Evolutionary conservation across 257 asterid species (phyloP), one percentile per base, ranked within the genome.

Genomic region (Cruciata laevipes): DNA sequence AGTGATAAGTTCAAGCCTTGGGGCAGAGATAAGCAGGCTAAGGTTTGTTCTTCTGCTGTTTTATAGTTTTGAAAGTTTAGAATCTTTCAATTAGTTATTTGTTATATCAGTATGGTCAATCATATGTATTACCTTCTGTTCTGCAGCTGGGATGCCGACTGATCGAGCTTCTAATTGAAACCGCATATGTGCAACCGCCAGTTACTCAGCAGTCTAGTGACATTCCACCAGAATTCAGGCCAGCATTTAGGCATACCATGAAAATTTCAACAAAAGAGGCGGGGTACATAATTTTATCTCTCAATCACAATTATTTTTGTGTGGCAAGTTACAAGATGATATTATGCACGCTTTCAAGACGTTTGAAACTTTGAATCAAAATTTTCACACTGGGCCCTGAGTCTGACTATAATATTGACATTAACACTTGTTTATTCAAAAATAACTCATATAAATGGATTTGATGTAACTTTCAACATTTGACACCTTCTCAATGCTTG

Each of bases 131-230:
- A 30, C 38, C 66, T 69, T 72, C 52, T 73, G 53, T 78, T 75
- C 27, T 76, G 83, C 98, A 93, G 98, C 82, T 93, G 85, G 98
- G 98, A 75, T 93, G 96, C 78, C 85, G 89, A 73, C 89, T 93
- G 74, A 71, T 93, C 79, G 89, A 88, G 30, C 79, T 93, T 83
- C 76, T 93, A 58, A 85, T 82, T 13, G 94, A 87, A 80, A 86
- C 91, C 74, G 98, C 98, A 75, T 88, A 86, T 78, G 89, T 93
- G 68, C 96, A 85, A 81, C 86, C 91, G 68, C 90, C 96, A 55
- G 84, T 80, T 65, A 75, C 70, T 81, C 96, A 87, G 55, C 55
- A 47, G 73, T 67, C 87, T 61, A 94, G 85, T 70, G 98, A 90
- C 72, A 66, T 80, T 47, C 98, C 98, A 30, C 98, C 96, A 65